phyloP scores from a whole-genome alignment of 768 basidiomycete genomes.

The Lactarius tabidus region DNA sequence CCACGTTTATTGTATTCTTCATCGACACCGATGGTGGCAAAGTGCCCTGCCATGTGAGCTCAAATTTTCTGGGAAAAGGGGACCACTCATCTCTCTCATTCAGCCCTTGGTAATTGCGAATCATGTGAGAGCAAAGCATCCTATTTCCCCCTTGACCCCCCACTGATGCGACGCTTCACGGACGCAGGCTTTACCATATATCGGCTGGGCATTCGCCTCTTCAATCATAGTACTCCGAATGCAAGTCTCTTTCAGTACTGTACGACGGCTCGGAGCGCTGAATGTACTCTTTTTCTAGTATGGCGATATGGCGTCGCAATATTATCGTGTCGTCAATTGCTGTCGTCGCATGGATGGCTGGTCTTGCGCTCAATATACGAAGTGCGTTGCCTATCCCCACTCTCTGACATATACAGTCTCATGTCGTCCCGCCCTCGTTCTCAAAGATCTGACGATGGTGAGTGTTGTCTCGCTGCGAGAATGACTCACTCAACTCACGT shows the following conservation, averaged over 20 bases:
- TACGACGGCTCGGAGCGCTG: background rate
- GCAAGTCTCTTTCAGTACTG: background rate
- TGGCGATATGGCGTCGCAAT: background rate
- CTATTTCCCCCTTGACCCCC: too few species aligned
- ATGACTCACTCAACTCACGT: background rate
- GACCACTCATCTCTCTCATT: background rate
- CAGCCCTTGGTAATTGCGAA: background rate
- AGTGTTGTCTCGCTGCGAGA: background rate
- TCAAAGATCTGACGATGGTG: background rate
- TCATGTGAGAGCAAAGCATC: background rate
- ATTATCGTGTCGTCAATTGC: background rate
- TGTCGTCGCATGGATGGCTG: background rate
- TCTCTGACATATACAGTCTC: background rate
- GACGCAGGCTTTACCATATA: background rate
- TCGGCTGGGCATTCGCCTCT: background rate
- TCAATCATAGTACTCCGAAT: conserved; percentile 1
- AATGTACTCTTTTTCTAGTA: background rate
- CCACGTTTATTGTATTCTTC: background rate
- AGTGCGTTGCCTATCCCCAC: background rate
- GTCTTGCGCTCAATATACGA: background rate
- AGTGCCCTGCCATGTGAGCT: background rate
- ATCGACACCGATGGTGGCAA: background rate
- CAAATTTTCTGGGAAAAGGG: background rate
- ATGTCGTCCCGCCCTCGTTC: background rate
- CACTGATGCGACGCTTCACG: background rate